Evolutionary conservation across 75 land plant genomes (phyloP).

Genomic region (Cupressus sempervirens): DNA sequence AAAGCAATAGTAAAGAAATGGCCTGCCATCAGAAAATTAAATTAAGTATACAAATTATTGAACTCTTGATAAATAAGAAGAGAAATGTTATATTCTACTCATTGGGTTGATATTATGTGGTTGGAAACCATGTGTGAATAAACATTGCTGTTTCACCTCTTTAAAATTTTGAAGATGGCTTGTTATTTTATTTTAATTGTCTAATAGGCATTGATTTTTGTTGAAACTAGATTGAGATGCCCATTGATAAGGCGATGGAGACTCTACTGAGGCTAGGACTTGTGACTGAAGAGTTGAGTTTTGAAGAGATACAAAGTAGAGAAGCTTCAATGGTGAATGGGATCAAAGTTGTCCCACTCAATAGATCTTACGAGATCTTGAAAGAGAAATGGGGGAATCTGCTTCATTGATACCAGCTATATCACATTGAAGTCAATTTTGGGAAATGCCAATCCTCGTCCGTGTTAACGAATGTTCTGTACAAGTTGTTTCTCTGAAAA

Average conservation of each 20-base stretch:
- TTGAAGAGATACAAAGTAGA: conserved; percentile 11
- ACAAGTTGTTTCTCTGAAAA: background rate
- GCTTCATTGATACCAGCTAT: conserved; percentile 13
- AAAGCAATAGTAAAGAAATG: background rate
- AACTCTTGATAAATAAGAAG: background rate
- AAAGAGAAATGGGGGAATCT: conserved; percentile 55
- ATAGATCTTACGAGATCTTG: conserved; percentile 41
- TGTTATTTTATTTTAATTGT: background rate
- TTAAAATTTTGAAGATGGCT: background rate
- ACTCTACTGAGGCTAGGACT: conserved; percentile 61
- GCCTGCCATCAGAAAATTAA: background rate
- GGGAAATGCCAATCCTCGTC: background rate
- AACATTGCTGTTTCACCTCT: background rate
- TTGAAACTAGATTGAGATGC: conserved; percentile 72
- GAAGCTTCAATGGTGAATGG: background rate
- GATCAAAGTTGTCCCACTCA: conserved; percentile 40
- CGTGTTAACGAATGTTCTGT: background rate
- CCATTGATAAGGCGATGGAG: conserved; percentile 54
- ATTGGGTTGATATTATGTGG: background rate
- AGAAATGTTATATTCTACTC: background rate
- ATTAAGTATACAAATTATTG: background rate
- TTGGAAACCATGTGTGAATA: conserved; percentile 1
- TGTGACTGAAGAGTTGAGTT: conserved; percentile 29
- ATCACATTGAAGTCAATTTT: background rate
- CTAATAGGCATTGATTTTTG: background rate